Evolutionary conservation across 2,329 filamentous ascomycete species (phyloP).

Genomic region (Colletotrichum tabaci): DNA sequence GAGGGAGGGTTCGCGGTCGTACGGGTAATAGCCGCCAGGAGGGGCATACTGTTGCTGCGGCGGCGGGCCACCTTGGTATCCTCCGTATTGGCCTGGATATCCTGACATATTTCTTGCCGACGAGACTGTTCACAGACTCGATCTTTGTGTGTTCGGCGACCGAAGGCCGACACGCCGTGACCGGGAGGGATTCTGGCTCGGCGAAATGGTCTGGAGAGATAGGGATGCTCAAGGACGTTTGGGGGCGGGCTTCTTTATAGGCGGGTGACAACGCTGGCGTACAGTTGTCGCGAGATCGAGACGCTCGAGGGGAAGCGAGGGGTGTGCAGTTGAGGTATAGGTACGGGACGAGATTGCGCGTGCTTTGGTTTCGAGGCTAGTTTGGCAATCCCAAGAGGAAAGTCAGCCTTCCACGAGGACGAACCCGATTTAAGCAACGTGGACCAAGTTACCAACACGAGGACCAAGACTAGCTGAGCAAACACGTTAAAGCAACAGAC

Average conservation of each 20-base stretch:
- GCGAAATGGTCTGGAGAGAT: constrained; percentile 3
- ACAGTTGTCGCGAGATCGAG: constrained; percentile 1
- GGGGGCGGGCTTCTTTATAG: constrained; percentile 32
- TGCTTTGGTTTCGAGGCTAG: constrained; percentile 35
- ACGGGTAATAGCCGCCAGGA: constrained; percentile 66
- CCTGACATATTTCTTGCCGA: constrained; percentile 69
- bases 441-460: constrained; percentile 15
- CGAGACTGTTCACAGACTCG: constrained; percentile 4
- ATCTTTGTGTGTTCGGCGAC: constrained; percentile 3
- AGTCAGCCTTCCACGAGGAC: constrained; percentile 31
- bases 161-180: constrained; percentile 2
- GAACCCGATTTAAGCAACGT: constrained; percentile 17
- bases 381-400: constrained; percentile 17
- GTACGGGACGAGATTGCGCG: constrained; percentile 25
- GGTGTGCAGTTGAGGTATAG: constrained; percentile 14
- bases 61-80: constrained; percentile 55
- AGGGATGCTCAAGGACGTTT: not conserved
- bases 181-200: not conserved
- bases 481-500: constrained; percentile 32
- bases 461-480: constrained; percentile 15
- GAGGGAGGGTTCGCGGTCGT: constrained; percentile 53
- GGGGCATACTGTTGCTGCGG: constrained; percentile 56
- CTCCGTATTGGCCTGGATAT: constrained; percentile 69
- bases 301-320: constrained; percentile 20
- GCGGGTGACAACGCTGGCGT: constrained; percentile 9